phyloP scores from a whole-genome alignment of 192 early-diverging fungal species.

The Endogone sp. region DNA sequence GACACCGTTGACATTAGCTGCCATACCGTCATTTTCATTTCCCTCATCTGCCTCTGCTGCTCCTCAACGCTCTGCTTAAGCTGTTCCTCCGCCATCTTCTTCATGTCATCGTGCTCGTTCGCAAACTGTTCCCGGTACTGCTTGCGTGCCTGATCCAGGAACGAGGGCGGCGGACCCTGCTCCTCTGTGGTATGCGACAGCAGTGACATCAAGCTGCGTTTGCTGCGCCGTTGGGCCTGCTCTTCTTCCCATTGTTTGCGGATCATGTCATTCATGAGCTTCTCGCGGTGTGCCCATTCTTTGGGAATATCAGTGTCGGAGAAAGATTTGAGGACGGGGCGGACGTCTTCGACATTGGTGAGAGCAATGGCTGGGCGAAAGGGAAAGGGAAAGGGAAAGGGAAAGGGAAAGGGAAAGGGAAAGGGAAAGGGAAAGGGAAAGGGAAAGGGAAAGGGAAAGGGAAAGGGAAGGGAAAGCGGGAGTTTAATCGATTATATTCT shows the following conservation, averaged over 20 bases:
- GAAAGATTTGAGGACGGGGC: constrained; percentile 66
- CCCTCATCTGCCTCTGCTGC: constrained; percentile 72
- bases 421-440: background rate
- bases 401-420: background rate
- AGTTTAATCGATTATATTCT: background rate
- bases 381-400: constrained; percentile 1
- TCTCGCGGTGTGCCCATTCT: constrained; percentile 68
- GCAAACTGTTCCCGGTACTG: constrained; percentile 60
- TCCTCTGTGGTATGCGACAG: constrained; percentile 44
- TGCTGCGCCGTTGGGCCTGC: constrained; percentile 45
- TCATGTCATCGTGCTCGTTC: constrained; percentile 65
- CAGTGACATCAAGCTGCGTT: constrained; percentile 47
- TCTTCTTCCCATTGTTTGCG: constrained; percentile 67
- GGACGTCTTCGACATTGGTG: constrained; percentile 72
- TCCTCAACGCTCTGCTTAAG: constrained; percentile 64
- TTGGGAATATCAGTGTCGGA: constrained; percentile 60
- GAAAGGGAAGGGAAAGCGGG: too few relatives aligned
- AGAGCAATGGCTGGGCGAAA: constrained; percentile 63
- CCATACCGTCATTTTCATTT: constrained; percentile 87
- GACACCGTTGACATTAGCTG: constrained; percentile 64
- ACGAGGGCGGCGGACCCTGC: constrained; percentile 62
- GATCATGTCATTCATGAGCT: constrained; percentile 58
- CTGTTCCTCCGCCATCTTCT: constrained; percentile 61
- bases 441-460: background rate
- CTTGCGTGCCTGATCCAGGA: constrained; percentile 59